Evolutionary conservation across 2,329 filamentous ascomycete genomes (phyloP), one percentile per base, ranked within the genome.

Genomic region (Westerdykella aurantiaca): DNA sequence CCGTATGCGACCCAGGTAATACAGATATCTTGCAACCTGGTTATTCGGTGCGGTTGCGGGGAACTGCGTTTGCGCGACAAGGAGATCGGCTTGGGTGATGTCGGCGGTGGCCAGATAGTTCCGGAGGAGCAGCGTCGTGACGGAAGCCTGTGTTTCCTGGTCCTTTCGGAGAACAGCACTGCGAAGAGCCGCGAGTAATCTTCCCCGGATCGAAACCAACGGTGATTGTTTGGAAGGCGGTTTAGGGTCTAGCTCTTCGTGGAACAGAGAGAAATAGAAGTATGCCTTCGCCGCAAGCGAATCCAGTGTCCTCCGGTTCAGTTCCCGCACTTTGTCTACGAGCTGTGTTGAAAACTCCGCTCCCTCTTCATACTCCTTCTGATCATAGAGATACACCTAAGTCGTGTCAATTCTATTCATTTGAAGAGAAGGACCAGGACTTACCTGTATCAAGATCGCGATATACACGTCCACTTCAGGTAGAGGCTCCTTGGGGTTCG

Each of bases 131-230:
- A 98, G 78, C 12, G 95, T 94, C 55, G 95, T 97, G 56, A 97
- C 88, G 0, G 91, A 88, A 22, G 93, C 88, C 72, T 97, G 91
- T n/a, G 88, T 96, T 61, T 98, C 93, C 53, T 89, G 82, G 69
- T 98, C 93, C 74, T 97, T 97, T 58, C 93, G 85, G 51, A 98
- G 77, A 22, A 97, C 93, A n/a, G 93, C 88, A 37, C 91, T 97
- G 61, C 93, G 82, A 47, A 98, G 82, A 14, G 90, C 91, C 42
- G 87, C 83, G 43, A 98, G 81, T 40, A 98, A 79, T 50, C 83
- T 85, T 44, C 90, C 88, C 47, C 93, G 85, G 61, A 95, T 89
- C 34, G 84, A 78, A 49, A 96, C 86, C 53, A 95, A 81, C 3
- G 89, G 85, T 6, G 90, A 95, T 60, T 88, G 84, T 44, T 88